Evolutionary conservation across 192 early-diverging fungal genomes (phyloP).

Genomic region (Oehlia diaphana): DNA sequence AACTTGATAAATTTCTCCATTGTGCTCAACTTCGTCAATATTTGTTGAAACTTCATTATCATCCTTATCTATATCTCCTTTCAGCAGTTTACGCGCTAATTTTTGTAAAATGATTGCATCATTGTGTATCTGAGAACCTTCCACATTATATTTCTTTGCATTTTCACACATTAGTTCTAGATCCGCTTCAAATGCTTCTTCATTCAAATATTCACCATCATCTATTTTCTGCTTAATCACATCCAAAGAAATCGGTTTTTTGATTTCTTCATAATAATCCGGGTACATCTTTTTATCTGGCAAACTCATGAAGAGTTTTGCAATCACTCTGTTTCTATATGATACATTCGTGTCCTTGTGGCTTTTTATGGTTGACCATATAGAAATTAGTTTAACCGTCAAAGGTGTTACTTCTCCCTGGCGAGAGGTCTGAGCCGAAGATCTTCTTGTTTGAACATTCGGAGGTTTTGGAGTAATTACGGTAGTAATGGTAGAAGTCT

Average conservation of each 20-base stretch:
- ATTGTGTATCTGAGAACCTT: constrained; percentile 79
- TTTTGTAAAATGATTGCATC: constrained; percentile 56
- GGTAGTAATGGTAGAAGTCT: no score
- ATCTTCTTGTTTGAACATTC: not conserved
- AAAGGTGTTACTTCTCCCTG: not conserved
- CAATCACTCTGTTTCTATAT: constrained; percentile 27
- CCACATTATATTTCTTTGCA: constrained; percentile 87
- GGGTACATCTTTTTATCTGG: constrained; percentile 80
- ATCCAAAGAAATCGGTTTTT: constrained; percentile 57
- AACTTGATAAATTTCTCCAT: constrained; percentile 26
- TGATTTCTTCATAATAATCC: constrained; percentile 84
- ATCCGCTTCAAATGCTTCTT: constrained; percentile 79
- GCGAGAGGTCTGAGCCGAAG: not conserved
- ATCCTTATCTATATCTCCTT: not conserved
- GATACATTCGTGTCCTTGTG: not conserved
- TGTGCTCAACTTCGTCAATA: constrained; percentile 5
- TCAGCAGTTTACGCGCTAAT: constrained; percentile 1
- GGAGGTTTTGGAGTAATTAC: not conserved
- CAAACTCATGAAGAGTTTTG: constrained; percentile 78
- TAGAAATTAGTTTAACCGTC: not conserved
- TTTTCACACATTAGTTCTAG: constrained; percentile 86
- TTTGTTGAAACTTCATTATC: not conserved
- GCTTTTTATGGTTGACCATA: not conserved
- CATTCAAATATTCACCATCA: constrained; percentile 58
- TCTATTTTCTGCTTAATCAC: constrained; percentile 64